Evolutionary conservation across 805 yeast genomes (phyloP), one percentile per base, ranked within the genome.

Genomic region (Metschnikowia henanensis): DNA sequence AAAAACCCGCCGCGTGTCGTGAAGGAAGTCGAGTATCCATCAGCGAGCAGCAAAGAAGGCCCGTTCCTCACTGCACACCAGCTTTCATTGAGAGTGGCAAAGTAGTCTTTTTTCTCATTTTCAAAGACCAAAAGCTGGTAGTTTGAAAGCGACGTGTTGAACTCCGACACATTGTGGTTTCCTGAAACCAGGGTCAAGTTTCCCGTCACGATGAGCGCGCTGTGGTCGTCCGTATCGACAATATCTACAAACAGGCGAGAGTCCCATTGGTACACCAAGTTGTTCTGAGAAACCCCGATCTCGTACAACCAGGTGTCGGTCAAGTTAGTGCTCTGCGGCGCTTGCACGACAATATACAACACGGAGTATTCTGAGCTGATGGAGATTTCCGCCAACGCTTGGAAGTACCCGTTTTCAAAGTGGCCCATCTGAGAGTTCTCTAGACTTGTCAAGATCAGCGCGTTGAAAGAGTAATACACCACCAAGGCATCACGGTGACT

Each of bases 21-120:
- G 39, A 70, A 66, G 17, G 68, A 57, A 8, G 66, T 56, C 6
- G 60, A 55, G 38, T 67, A 58, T 6, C 61, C 43, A 15, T 38
- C 9, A 13, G 59, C 44, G 2, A 53, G 40, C 17, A 60, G 31
- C 18, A 69, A 55, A 5, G 65, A 68, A 15, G 78, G 80, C 3
- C 83, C 85, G 38, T 72, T 72, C 37, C 73, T 62, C 6, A 87
- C 65, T 0, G 95, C 96, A 63, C 94, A 85, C 76, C 87, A 79
- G 37, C 92, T 83, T 47, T 66, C 65, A 37, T 74, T 71, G 38
- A 84, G 57, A 2, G 60, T 62, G 1, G 49, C 49, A 39, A 76
- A 68, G 43, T 66, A 57, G 41, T 65, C 56, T 7, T 58, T 52
- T 29, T 69, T 64, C 3, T 65, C 70, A 35, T 67, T 56, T 1